Evolutionary conservation across 345 rosid genomes (phyloP).

Genomic region (Stellera chamaejasme): DNA sequence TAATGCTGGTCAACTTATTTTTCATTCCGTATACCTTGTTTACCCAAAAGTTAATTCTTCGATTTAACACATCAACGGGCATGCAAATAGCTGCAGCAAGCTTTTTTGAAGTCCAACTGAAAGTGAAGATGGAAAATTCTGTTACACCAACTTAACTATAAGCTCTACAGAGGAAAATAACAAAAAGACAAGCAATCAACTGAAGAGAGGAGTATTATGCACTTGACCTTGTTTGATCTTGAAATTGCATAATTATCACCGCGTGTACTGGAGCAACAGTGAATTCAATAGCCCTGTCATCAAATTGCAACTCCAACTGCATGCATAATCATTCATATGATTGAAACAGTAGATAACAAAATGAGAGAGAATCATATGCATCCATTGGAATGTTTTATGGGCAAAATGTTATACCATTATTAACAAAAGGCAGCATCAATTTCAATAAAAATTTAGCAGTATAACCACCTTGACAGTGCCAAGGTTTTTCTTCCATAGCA

Average conservation of each 20-base stretch:
- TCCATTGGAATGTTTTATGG: neutral
- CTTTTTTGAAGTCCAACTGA: constrained; percentile 77
- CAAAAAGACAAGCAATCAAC: neutral
- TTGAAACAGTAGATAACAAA: constrained; percentile 2
- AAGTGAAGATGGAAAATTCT: constrained; percentile 12
- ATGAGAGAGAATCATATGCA: neutral
- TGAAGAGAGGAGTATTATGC: constrained; percentile 8
- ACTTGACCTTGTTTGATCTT: constrained; percentile 67
- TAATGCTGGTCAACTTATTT: constrained; percentile 1
- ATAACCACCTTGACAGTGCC: constrained; percentile 74
- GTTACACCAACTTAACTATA: neutral
- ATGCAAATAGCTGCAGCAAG: constrained; percentile 67
- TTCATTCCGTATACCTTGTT: constrained; percentile 52
- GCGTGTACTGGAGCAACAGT: constrained; percentile 86
- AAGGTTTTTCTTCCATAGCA: constrained; percentile 95
- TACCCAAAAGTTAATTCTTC: constrained; percentile 81
- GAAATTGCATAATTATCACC: constrained; percentile 89
- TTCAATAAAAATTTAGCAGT: no score
- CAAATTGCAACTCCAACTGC: constrained; percentile 91
- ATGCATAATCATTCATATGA: constrained; percentile 1
- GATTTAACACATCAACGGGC: constrained; percentile 60
- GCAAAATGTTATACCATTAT: neutral
- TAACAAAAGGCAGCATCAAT: no score
- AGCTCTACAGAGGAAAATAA: no score
- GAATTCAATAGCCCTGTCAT: constrained; percentile 72